Conservation (phyloP, 306 rosid species). For the Inga laurina region DNA sequence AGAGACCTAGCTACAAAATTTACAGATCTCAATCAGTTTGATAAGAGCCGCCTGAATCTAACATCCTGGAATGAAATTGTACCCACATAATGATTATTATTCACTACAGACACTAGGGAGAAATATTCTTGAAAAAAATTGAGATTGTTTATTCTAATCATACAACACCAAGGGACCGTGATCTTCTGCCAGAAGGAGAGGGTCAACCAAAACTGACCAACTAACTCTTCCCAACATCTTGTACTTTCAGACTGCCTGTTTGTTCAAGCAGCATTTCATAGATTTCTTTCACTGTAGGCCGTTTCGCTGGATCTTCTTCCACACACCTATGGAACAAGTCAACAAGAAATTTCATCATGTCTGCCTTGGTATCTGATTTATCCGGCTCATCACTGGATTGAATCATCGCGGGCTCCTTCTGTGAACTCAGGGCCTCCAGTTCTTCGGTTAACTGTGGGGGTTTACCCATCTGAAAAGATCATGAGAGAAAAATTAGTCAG, state of each 20-base stretch:
- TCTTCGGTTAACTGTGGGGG: conserved; percentile 71
- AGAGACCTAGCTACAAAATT: conserved; percentile 35
- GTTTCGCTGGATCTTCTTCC: conserved; percentile 59
- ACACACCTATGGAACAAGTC: conserved; percentile 76
- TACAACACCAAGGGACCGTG: conserved; percentile 33
- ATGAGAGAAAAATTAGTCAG: conserved; percentile 15
- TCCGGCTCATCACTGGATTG: conserved; percentile 58
- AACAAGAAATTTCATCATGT: conserved; percentile 55
- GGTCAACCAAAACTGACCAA: conserved; percentile 29
- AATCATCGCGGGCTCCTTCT: conserved; percentile 54
- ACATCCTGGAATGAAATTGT: conserved; percentile 11
- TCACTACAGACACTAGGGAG: conserved; percentile 24
- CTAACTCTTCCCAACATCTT: conserved; percentile 44
- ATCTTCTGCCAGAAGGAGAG: conserved; percentile 29
- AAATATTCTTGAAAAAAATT: conserved; percentile 37
- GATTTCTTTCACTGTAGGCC: conserved; percentile 78
- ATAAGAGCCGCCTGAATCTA: conserved; percentile 41
- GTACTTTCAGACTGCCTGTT: conserved; percentile 33
- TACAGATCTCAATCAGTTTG: conserved; percentile 42
- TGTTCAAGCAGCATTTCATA: conserved; percentile 52
- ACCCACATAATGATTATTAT: conserved; percentile 24
- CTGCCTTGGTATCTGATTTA: conserved; percentile 45
- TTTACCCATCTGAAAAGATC: conserved; percentile 53
- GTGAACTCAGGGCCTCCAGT: conserved; percentile 55
- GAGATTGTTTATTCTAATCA: conserved; percentile 4